Evolutionary conservation across 2,329 filamentous ascomycete species (phyloP).

Genomic region (Clarireedia sp.): DNA sequence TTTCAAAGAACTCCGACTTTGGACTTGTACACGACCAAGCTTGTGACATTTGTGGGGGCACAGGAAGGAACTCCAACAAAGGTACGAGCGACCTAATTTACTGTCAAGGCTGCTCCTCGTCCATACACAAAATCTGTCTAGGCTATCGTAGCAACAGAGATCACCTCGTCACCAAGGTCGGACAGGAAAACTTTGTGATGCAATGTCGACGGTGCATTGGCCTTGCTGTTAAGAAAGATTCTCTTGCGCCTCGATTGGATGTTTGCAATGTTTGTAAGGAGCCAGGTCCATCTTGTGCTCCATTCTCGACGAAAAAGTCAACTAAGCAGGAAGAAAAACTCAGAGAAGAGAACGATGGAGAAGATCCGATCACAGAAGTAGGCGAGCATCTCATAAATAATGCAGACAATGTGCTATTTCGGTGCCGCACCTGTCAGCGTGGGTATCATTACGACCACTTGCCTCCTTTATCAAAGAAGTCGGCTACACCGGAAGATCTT

Average conservation of each 20-base stretch:
- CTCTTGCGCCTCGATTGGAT: constrained; percentile 59
- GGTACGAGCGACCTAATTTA: constrained; percentile 59
- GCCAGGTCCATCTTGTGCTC: constrained; percentile 58
- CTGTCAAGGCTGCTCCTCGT: constrained; percentile 83
- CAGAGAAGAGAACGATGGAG: constrained; percentile 67
- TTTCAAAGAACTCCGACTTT: constrained; percentile 59
- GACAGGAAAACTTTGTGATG: constrained; percentile 68
- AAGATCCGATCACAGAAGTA: constrained; percentile 66
- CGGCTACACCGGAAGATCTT: constrained; percentile 32
- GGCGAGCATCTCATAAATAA: constrained; percentile 63
- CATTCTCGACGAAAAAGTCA: constrained; percentile 68
- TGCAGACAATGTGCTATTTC: constrained; percentile 67
- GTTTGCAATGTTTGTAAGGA: constrained; percentile 63
- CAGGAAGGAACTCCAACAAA: constrained; percentile 46
- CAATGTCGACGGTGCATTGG: constrained; percentile 85
- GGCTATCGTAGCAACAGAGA: constrained; percentile 66
- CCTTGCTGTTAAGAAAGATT: constrained; percentile 58
- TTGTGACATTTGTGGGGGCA: constrained; percentile 65
- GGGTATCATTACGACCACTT: constrained; percentile 82
- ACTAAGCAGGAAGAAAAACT: constrained; percentile 76
- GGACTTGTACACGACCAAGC: constrained; percentile 56
- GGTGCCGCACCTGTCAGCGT: constrained; percentile 69
- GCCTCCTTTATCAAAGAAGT: constrained; percentile 36
- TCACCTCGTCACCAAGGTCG: constrained; percentile 85
- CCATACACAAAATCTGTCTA: constrained; percentile 78